Conservation (phyloP, 1,284 basidiomycete species). For the Cryptococcus depauperatus region DNA sequence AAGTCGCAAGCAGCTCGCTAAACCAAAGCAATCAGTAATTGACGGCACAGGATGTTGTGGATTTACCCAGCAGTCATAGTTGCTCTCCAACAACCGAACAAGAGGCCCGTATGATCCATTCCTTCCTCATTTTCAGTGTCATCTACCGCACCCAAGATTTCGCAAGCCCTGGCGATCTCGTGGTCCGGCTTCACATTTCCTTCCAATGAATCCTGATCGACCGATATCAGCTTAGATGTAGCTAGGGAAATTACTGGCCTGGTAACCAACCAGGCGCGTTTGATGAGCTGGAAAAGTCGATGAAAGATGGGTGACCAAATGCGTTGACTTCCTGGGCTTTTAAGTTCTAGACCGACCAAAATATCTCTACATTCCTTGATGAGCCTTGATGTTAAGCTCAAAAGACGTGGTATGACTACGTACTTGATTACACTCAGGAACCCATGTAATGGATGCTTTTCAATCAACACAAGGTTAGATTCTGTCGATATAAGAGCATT, state of each 20-base stretch:
- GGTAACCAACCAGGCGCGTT: constrained; percentile 37
- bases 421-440: constrained; percentile 32
- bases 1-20: constrained; percentile 35
- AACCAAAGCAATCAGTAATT: background rate
- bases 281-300: constrained; percentile 18
- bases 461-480: constrained; percentile 26
- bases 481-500: constrained; percentile 22
- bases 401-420: constrained; percentile 4
- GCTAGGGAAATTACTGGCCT: constrained; percentile 35
- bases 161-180: constrained; percentile 42
- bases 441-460: constrained; percentile 38
- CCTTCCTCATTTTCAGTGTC: constrained; percentile 21
- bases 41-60: background rate
- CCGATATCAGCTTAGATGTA: constrained; percentile 4
- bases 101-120: constrained; percentile 32
- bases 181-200: constrained; percentile 26
- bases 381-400: background rate
- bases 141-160: constrained; percentile 30
- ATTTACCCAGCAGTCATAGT: constrained; percentile 41
- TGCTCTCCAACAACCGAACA: constrained; percentile 44
- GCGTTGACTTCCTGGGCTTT: constrained; percentile 2
- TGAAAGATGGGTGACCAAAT: constrained; percentile 25
- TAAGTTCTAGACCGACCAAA: constrained; percentile 19
- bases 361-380: constrained; percentile 22
- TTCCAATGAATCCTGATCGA: constrained; percentile 3